Evolutionary conservation across 768 basidiomycete genomes (phyloP).

Genomic region (Imleria badia): DNA sequence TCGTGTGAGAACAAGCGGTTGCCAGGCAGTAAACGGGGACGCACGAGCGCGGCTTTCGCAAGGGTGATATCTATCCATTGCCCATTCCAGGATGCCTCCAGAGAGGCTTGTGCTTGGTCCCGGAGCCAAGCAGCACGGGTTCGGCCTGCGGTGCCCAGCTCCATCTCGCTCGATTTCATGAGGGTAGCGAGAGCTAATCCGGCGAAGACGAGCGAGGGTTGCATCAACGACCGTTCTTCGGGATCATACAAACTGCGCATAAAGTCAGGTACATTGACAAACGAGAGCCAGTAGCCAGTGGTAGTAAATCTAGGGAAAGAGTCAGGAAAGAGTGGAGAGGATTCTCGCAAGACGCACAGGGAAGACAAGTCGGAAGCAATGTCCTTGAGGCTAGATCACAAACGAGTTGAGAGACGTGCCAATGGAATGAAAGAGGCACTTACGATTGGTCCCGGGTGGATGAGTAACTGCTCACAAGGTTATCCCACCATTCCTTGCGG

Average conservation of each 20-base stretch:
- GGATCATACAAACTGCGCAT: constrained; percentile 51
- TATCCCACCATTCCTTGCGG: constrained; percentile 48
- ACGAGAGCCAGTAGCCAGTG: constrained; percentile 65
- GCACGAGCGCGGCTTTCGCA: constrained; percentile 71
- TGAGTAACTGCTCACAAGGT: constrained; percentile 43
- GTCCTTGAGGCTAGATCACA: constrained; percentile 41
- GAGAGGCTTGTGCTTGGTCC: constrained; percentile 52
- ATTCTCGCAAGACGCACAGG: constrained; percentile 41
- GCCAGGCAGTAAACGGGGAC: constrained; percentile 15
- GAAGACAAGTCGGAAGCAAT: constrained; percentile 50
- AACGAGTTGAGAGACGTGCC: constrained; percentile 1
- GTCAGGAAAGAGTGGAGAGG: constrained; percentile 5
- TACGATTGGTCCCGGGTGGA: constrained; percentile 44
- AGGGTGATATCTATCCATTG: constrained; percentile 61
- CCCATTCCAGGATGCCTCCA: constrained; percentile 50
- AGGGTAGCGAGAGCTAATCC: constrained; percentile 69
- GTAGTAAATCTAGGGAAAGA: constrained; percentile 52
- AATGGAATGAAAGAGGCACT: constrained; percentile 7
- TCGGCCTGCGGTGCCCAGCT: constrained; percentile 53
- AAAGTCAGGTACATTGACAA: constrained; percentile 60
- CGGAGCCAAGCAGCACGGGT: constrained; percentile 57
- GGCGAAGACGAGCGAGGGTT: constrained; percentile 70
- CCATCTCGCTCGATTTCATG: constrained; percentile 70
- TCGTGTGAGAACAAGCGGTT: constrained; percentile 11
- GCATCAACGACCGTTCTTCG: constrained; percentile 54